These are phyloP conservation scores for Microsporum ferrugineum DNA, from an alignment of 2,329 filamentous ascomycete genomes.

Conservation along the genomic window DNA sequence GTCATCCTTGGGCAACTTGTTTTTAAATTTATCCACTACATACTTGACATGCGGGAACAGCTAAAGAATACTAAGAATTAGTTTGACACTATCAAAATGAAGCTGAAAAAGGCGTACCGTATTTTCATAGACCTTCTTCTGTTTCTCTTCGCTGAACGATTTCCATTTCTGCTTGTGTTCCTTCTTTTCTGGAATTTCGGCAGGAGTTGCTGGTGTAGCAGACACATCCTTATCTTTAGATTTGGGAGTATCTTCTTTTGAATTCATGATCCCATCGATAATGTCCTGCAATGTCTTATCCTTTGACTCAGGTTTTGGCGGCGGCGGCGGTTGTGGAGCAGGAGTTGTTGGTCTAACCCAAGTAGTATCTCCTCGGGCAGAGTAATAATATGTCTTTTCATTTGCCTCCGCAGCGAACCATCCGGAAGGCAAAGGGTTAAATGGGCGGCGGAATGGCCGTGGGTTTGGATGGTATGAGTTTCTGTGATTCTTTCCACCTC, in stretches of 20 bases:
- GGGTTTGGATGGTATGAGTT: constrained; percentile 44
- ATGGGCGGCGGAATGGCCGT: constrained; percentile 45
- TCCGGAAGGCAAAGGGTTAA: constrained; percentile 58
- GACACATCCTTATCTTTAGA: constrained; percentile 32
- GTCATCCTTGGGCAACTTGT: constrained; percentile 74
- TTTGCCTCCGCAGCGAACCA: constrained; percentile 72
- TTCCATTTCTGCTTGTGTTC: constrained; percentile 39
- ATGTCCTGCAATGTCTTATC: constrained; percentile 71
- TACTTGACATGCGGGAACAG: constrained; percentile 75
- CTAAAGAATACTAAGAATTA: constrained; percentile 33
- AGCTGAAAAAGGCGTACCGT: constrained; percentile 50
- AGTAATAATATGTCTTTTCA: constrained; percentile 78
- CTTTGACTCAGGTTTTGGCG: constrained; percentile 57
- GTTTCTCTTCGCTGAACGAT: constrained; percentile 57
- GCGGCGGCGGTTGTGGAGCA: constrained; percentile 49
- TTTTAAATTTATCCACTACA: constrained; percentile 74
- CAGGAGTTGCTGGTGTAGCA: constrained; percentile 54
- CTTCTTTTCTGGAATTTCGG: constrained; percentile 44
- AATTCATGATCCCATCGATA: constrained; percentile 70
- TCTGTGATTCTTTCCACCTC: constrained; percentile 48
- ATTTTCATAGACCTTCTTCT: constrained; percentile 90
- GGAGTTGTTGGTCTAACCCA: constrained; percentile 69
- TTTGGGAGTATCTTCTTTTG: constrained; percentile 46
- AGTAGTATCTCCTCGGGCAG: constrained; percentile 61
- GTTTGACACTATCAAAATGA: neutral